Evolutionary conservation across 176 grass and related monocot genomes (phyloP).

Genomic region (Triticum urartu): DNA sequence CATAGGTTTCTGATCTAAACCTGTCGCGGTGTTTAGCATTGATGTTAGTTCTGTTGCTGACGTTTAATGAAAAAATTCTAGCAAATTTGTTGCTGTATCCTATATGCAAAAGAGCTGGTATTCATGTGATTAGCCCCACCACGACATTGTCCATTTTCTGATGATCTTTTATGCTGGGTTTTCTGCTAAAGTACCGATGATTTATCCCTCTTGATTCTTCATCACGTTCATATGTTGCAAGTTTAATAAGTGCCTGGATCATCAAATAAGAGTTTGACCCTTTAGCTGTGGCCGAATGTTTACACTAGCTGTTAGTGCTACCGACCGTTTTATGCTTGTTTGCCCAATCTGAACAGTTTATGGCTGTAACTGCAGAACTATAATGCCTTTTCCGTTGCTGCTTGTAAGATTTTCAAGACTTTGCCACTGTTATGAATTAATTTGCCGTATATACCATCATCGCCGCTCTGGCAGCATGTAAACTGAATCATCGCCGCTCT

Average conservation of each 20-base stretch:
- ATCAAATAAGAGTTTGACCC: neutral
- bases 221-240: neutral
- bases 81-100: neutral
- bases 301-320: neutral
- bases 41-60: neutral
- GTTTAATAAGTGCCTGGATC: neutral
- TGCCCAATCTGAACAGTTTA: neutral
- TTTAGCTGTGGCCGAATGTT: neutral
- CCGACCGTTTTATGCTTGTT: too few species aligned
- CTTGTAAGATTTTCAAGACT: neutral
- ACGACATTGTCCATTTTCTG: neutral
- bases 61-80: neutral
- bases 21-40: neutral
- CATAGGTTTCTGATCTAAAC: constrained; percentile 22
- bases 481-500: neutral
- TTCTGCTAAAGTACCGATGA: neutral
- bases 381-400: neutral
- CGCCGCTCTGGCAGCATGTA: neutral
- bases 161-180: too few species aligned
- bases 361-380: neutral
- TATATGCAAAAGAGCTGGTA: neutral
- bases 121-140: neutral
- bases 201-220: neutral
- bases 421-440: neutral
- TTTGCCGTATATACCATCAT: neutral